Base-by-base conservation (phyloP, 2,329 filamentous ascomycete genomes). In the Ascochyta clinopodiicola region DNA sequence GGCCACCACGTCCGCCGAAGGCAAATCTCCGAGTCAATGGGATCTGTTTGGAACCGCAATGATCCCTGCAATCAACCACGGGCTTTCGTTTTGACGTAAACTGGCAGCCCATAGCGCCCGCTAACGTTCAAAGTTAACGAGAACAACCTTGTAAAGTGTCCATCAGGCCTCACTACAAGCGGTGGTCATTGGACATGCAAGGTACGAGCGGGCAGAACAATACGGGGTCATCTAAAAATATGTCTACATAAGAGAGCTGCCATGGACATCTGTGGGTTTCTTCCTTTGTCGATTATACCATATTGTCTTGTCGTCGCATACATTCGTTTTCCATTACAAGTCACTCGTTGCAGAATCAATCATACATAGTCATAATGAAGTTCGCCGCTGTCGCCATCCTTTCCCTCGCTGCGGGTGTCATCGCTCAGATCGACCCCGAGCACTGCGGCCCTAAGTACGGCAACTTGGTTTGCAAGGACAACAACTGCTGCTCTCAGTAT, bases 401-500 rank as follows among this genome's bases (percentile, higher is more conserved):
- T 29, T 66, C 68, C 36, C 62, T 75, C 44, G 67, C 63, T 31
- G 63, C 65, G 31, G 55, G 63, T 10, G 68, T 56, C 32, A 50
- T 72, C 24, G 70, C 70, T n/a, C 70, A 72, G 51, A 27, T 57
- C 22, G 43, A 51, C 44, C 54, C 54, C 37, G 66, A 62, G 49
- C 73, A 75, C 51, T 77, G 75, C 57, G 74, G 75, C 8, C 72
- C 74, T 12, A 31, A 66, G 29, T 71, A 73, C 51, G 58, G 60
- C 40, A 72, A 74, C 32, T 58, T 69, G 36, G 59, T 69, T 25
- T 77, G 74, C 61, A 72, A 64, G 37, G 55, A 62, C 9, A 66
- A 62, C 40, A 69, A 71, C 56, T 77, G 74, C 67, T 77, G 74
- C 75, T 72, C 68, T 44, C 69, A 71, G 54, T 71, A 75, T 47